A percentile compares a stretch with the other conserved stretches of the same genome.
Evolutionary conservation across 2,329 filamentous ascomycete genomes (phyloP).

Genomic region (Ampelomyces quisqualis): DNA sequence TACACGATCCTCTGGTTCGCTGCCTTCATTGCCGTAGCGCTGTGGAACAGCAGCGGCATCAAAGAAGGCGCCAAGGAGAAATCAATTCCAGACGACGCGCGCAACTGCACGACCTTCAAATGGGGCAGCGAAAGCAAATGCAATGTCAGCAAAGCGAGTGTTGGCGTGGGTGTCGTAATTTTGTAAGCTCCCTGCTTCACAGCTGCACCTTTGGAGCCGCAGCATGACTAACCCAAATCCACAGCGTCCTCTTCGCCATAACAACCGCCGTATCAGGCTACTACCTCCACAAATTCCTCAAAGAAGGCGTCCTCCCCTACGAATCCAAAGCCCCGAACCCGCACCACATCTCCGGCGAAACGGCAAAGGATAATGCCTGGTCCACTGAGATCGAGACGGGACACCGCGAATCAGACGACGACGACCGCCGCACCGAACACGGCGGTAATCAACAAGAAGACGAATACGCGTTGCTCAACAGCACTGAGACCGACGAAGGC

Average conservation of each 20-base stretch:
- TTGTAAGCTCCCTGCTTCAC: slow-evolving; percentile 48
- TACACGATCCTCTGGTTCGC: slow-evolving; percentile 59
- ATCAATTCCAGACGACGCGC: slow-evolving; percentile 45
- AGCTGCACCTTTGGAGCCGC: not conserved
- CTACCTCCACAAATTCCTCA: slow-evolving; percentile 58
- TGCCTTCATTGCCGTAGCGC: slow-evolving; percentile 58
- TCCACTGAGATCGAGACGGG: slow-evolving; percentile 47
- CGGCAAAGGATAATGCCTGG: slow-evolving; percentile 46
- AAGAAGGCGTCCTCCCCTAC: slow-evolving; percentile 57
- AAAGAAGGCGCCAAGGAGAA: slow-evolving; percentile 49
- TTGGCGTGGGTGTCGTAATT: slow-evolving; percentile 58
- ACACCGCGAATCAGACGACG: slow-evolving; percentile 46
- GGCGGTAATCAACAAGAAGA: slow-evolving; percentile 52
- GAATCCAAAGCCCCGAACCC: slow-evolving; percentile 47
- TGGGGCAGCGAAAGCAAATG: slow-evolving; percentile 59
- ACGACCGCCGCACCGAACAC: slow-evolving; percentile 42
- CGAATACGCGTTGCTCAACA: slow-evolving; percentile 54
- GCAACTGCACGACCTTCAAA: slow-evolving; percentile 56
- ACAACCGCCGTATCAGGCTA: slow-evolving; percentile 57
- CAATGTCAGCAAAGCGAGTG: slow-evolving; percentile 56
- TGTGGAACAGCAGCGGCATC: slow-evolving; percentile 59
- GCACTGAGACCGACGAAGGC: slow-evolving; percentile 43
- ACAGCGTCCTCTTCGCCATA: slow-evolving; percentile 55
- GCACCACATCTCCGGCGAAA: slow-evolving; percentile 43
- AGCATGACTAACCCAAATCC: not conserved